Percentiles rank a stretch among this genome's conserved stretches.
phyloP scores from a whole-genome alignment of 1,139 yeast species.

The Candida tetrigidarum region DNA sequence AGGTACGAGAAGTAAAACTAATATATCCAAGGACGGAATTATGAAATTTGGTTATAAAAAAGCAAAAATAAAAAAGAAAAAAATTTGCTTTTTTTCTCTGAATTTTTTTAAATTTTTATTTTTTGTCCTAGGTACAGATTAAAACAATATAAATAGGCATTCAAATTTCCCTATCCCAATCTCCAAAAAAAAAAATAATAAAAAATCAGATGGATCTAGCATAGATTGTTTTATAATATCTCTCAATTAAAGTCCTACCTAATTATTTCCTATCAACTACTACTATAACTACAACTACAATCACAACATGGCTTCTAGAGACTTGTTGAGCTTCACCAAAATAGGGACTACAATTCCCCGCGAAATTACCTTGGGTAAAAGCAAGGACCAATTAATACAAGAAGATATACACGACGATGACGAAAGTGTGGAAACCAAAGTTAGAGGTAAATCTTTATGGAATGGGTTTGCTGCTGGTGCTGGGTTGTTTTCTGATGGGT shows the following conservation, averaged over 20 bases:
- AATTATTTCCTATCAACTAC: neutral
- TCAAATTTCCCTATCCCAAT: neutral
- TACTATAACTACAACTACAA: neutral
- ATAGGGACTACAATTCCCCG: constrained; percentile 33
- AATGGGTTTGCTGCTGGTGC: constrained; percentile 90
- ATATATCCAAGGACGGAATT: too few relatives aligned
- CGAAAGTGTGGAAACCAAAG: constrained; percentile 21
- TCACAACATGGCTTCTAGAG: constrained; percentile 58
- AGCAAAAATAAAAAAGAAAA: too few relatives aligned
- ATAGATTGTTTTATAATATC: too few relatives aligned
- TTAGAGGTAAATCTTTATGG: constrained; percentile 48
- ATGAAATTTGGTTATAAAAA: too few relatives aligned
- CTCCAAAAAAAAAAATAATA: too few relatives aligned
- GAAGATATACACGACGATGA: constrained; percentile 26
- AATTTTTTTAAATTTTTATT: too few relatives aligned
- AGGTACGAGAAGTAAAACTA: too few relatives aligned
- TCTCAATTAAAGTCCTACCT: too few relatives aligned
- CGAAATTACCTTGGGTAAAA: constrained; percentile 30
- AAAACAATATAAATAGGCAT: neutral
- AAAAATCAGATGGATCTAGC: too few relatives aligned
- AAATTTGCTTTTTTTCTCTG: too few relatives aligned
- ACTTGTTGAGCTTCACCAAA: constrained; percentile 51
- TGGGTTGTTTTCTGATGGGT: constrained; percentile 90
- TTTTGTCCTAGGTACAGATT: too few relatives aligned
- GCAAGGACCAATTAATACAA: constrained; percentile 27